Conservation (phyloP, 345 rosid species). For the Pelargonium nanum region DNA sequence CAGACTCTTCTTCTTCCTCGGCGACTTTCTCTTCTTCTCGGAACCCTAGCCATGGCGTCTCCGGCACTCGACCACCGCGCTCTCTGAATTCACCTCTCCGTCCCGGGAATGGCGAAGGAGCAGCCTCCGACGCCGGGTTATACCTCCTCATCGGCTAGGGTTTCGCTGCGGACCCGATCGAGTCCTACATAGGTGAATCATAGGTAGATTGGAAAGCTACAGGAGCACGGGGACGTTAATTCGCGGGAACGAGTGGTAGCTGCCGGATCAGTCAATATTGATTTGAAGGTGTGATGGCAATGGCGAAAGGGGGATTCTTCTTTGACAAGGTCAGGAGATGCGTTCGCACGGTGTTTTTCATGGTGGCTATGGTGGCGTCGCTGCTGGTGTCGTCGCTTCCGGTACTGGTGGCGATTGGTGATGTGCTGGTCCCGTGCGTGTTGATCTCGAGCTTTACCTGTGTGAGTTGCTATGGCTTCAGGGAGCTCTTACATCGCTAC, state of each 20-base stretch:
- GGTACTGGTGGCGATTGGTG: slow-evolving; percentile 66
- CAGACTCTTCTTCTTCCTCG: no score
- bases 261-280: neutral
- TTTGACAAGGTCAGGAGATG: slow-evolving; percentile 62
- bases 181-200: neutral
- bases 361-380: slow-evolving; percentile 89
- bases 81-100: neutral
- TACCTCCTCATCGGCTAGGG: slow-evolving; percentile 15
- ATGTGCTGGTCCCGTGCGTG: slow-evolving; percentile 50
- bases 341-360: slow-evolving; percentile 58
- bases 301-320: slow-evolving; percentile 33
- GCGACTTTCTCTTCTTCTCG: slow-evolving; percentile 1
- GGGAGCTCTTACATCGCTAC: slow-evolving; percentile 50
- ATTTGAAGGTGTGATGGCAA: slow-evolving; percentile 17
- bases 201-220: no score
- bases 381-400: slow-evolving; percentile 72
- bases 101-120: slow-evolving; percentile 16
- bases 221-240: neutral
- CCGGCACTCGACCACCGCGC: neutral
- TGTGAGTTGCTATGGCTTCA: slow-evolving; percentile 51
- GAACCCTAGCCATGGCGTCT: slow-evolving; percentile 14
- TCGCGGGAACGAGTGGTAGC: slow-evolving; percentile 3
- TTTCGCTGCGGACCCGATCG: slow-evolving; percentile 15
- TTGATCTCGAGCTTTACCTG: slow-evolving; percentile 74
- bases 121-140: slow-evolving; percentile 7